Base-by-base conservation (phyloP, 169 alveolate genomes). In the Plasmodium coatneyi region DNA sequence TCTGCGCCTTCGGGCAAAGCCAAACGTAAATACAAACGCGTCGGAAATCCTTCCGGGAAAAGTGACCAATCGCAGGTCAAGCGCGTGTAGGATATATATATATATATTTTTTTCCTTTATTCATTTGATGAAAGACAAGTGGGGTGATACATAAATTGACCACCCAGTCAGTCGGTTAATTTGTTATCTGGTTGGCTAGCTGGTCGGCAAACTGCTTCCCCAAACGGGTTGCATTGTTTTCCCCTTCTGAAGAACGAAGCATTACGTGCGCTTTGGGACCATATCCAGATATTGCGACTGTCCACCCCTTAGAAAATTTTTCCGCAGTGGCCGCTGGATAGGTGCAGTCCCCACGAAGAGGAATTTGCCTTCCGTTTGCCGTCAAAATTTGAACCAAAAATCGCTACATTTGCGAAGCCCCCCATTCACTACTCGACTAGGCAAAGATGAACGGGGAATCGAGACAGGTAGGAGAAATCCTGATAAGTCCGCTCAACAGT, bases 391-490 rank as follows among this genome's bases (percentile, higher is more conserved):
- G 34, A 9, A 25, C 39, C 39, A 1, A 66, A 66, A 49, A 49
- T 14, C 22, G 60, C 22, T 49, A 49, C 60, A 12, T 49, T 49
- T 49, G 60, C 7, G 7, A 49, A 49, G 60, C 22, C 60, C 60
- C 60, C 60, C 60, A 66, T 28, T 66, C 5, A 66, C 39, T 12
- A 66, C n/a, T 9, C 9, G 41, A 28, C 30, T 66, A 66, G 76
- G 76, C 76, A 66, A 66, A 66, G 76, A 66, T 66, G 76, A 32
- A 66, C n/a, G 39, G 19, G 36, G 76, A 66, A 66, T 66, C 76
- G 9, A 22, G 76, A 22, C 39, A 66, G 76, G 76, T 66, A 66
- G n/a, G 76, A 12, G 36, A 14, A 19, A 22, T 49, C 36, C 30
- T 25, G 36, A 66, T n/a, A 66, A 22, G 16, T 10, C 7, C 41